phyloP scores from a whole-genome alignment of 257 asterid species.

The Solanum pinnatisectum region DNA sequence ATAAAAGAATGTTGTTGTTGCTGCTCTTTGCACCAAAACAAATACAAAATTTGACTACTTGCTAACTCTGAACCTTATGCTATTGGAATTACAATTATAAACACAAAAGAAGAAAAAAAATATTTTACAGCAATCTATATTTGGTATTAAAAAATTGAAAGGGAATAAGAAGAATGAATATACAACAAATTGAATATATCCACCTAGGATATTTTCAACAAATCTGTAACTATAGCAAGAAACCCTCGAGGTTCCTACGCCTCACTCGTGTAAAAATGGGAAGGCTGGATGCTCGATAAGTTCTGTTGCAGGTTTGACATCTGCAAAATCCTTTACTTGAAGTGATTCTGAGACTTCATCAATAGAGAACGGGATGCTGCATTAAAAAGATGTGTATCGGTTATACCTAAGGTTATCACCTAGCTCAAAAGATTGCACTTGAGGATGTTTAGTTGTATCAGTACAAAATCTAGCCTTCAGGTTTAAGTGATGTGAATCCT shows the following conservation, averaged over 20 bases:
- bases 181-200: constrained; percentile 29
- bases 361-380: constrained; percentile 92
- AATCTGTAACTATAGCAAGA: not conserved
- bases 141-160: not conserved
- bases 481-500: not conserved
- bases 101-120: constrained; percentile 1
- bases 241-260: constrained; percentile 19
- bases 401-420: not conserved
- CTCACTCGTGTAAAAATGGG: constrained; percentile 73
- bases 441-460: not conserved
- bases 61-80: not conserved
- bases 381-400: not conserved
- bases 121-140: constrained; percentile 16
- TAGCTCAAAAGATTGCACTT: not conserved
- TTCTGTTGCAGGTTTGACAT: constrained; percentile 64
- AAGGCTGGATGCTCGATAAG: constrained; percentile 77
- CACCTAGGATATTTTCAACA: not conserved
- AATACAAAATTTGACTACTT: constrained; percentile 1
- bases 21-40: constrained; percentile 12
- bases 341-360: constrained; percentile 74
- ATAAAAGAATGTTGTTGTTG: constrained; percentile 25
- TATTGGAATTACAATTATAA: constrained; percentile 5
- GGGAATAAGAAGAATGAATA: constrained; percentile 22
- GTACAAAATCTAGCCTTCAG: not conserved
- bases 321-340: constrained; percentile 71